Conservation (phyloP, 2,329 filamentous ascomycete species). For the Neofusicoccum sp. region DNA sequence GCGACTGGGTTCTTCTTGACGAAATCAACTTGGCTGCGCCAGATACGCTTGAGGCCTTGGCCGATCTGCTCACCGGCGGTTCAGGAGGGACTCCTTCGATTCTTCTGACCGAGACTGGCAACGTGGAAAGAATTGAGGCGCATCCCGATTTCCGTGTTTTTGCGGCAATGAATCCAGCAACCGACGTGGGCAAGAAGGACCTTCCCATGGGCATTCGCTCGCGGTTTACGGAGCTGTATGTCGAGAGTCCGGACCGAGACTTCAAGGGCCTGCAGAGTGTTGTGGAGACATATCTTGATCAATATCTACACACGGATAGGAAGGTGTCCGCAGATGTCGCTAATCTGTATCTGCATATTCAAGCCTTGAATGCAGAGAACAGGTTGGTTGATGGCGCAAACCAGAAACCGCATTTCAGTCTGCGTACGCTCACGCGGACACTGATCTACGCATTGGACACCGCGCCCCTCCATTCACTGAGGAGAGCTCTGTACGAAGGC, state of each 20-base stretch:
- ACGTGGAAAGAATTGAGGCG: conserved; percentile 83
- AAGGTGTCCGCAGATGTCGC: conserved; percentile 78
- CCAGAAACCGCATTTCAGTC: conserved; percentile 94
- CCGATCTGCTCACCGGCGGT: conserved; percentile 77
- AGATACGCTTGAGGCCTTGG: conserved; percentile 91
- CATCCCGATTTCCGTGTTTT: conserved; percentile 95
- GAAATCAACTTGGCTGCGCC: conserved; percentile 96
- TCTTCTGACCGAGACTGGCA: conserved; percentile 87
- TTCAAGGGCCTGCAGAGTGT: conserved; percentile 83
- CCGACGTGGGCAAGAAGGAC: conserved; percentile 94
- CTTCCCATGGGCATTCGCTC: conserved; percentile 84
- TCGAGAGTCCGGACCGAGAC: conserved; percentile 84
- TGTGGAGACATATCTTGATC: conserved; percentile 81
- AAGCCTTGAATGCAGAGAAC: conserved; percentile 76
- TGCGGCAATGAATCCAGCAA: conserved; percentile 98
- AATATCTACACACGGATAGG: conserved; percentile 53
- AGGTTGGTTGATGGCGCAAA: conserved; percentile 90
- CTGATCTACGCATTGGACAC: conserved; percentile 86
- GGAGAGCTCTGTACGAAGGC: conserved; percentile 86
- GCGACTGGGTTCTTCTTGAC: conserved; percentile 94
- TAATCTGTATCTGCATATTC: conserved; percentile 82
- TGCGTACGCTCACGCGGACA: conserved; percentile 87
- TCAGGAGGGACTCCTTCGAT: conserved; percentile 73
- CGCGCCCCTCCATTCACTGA: conserved; percentile 76
- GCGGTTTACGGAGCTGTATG: conserved; percentile 93